phyloP scores from a whole-genome alignment of 148 eudicot species.

The Chenopodium berlandieri region DNA sequence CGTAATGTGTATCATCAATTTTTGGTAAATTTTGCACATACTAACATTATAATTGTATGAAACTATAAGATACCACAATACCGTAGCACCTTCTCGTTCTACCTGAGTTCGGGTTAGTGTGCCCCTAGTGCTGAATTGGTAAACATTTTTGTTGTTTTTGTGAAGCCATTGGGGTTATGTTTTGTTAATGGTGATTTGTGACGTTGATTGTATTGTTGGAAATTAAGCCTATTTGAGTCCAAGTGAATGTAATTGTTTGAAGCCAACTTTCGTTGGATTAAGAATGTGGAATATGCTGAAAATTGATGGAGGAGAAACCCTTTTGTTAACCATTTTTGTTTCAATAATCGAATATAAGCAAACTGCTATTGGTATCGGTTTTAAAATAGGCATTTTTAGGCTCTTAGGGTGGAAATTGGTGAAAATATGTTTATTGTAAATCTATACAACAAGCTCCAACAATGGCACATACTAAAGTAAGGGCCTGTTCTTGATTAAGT shows the following conservation, averaged over 20 bases:
- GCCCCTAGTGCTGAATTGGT: background rate
- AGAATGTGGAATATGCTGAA: background rate
- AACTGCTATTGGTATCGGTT: background rate
- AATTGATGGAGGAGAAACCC: background rate
- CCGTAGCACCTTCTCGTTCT: too few relatives aligned
- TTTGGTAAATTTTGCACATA: too few relatives aligned
- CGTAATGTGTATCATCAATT: too few relatives aligned
- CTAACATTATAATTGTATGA: too few relatives aligned
- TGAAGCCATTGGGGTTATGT: background rate
- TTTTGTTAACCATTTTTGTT: background rate
- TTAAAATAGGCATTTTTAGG: background rate
- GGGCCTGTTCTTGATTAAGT: background rate
- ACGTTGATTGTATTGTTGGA: background rate
- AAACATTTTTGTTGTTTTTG: background rate
- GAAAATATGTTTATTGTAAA: background rate
- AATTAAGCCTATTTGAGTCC: background rate
- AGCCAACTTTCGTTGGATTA: background rate
- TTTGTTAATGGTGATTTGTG: background rate
- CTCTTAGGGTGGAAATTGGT: background rate
- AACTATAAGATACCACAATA: too few relatives aligned
- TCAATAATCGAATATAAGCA: background rate
- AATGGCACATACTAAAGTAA: background rate
- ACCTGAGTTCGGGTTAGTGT: background rate
- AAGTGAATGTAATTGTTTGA: background rate
- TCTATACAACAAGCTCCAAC: background rate